Base-by-base conservation (phyloP, 2,329 filamentous ascomycete species). In the Daldinia eschscholtzii region DNA sequence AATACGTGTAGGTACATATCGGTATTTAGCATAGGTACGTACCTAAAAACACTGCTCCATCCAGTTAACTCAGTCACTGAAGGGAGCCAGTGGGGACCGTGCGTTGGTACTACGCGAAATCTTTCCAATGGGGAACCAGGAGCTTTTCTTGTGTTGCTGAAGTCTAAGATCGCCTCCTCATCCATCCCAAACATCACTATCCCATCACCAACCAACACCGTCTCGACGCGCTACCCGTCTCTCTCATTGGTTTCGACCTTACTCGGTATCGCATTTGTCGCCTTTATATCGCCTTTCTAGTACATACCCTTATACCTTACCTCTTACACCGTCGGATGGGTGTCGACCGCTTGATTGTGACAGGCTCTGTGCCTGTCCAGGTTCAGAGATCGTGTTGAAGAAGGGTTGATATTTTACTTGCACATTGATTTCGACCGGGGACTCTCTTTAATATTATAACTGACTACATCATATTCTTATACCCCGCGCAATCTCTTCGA, bases 331-430 rank as follows among this genome's bases (percentile, higher is more conserved):
- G 76, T 81, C 83, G 83, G 79, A 86, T 86, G 84, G 81, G 83
- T 81, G 80, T 79, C 77, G 77, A 78, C 78, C 77, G 79, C 77
- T 79, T 76, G 74, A 78, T 79, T 78, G 80, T 81, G 80, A 82
- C 82, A 81, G 84, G 85, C 85, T 82, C 61, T 69, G 64, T 80
- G 79, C 78, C 80, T 81, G 85, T 82, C 82, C 83, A 79, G 79
- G 70, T 72, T 55, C 64, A 68, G 70, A 71, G 62, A 72, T 52
- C 46, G 55, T 67, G 57, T 62, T 56, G 46, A 61, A 65, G 20
- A 12, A 46, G 28, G 57, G 26, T 33, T 30, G 23, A 15, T 26
- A 30, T 46, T 46, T 46, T 20, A 42, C 30, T 20, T 20, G 30
- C 15, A 30, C 20, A 28, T 53, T 18, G n/a, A 33, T 39, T 44